Evolutionary conservation across 2,329 filamentous ascomycete species (phyloP).

Genomic region (Endothia cerciana): DNA sequence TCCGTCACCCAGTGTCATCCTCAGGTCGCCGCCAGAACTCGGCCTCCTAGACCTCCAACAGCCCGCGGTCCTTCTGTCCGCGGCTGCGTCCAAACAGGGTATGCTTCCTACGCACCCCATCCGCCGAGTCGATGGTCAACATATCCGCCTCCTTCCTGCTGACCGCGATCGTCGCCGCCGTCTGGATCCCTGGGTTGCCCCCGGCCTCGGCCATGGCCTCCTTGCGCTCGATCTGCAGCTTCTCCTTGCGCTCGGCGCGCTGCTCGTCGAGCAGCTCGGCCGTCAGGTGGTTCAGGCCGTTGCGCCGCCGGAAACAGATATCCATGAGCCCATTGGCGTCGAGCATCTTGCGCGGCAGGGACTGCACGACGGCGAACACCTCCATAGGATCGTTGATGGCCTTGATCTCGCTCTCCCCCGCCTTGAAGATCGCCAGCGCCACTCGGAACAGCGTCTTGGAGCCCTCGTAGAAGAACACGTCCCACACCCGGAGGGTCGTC

Average conservation of each 20-base stretch:
- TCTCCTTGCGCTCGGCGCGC: constrained; percentile 67
- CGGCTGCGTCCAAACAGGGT: constrained; percentile 47
- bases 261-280: constrained; percentile 81
- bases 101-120: constrained; percentile 43
- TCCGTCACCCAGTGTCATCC: constrained; percentile 19
- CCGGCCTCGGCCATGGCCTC: constrained; percentile 31
- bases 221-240: constrained; percentile 51
- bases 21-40: constrained; percentile 20
- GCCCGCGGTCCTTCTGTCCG: constrained; percentile 22
- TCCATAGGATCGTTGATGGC: constrained; percentile 86
- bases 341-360: constrained; percentile 77
- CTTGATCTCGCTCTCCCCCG: constrained; percentile 79
- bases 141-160: constrained; percentile 37
- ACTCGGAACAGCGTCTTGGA: constrained; percentile 93
- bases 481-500: constrained; percentile 90
- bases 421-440: constrained; percentile 87
- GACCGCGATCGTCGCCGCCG: constrained; percentile 22
- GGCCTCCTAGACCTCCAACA: constrained; percentile 23
- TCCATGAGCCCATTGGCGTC: constrained; percentile 85
- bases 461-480: constrained; percentile 94
- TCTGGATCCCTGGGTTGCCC: constrained; percentile 25
- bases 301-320: constrained; percentile 77
- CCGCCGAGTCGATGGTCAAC: constrained; percentile 37
- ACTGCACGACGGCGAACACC: constrained; percentile 92
- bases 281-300: constrained; percentile 80